phyloP scores from a whole-genome alignment of 2,329 filamentous ascomycete species.

The Aspergillus jensenii region DNA sequence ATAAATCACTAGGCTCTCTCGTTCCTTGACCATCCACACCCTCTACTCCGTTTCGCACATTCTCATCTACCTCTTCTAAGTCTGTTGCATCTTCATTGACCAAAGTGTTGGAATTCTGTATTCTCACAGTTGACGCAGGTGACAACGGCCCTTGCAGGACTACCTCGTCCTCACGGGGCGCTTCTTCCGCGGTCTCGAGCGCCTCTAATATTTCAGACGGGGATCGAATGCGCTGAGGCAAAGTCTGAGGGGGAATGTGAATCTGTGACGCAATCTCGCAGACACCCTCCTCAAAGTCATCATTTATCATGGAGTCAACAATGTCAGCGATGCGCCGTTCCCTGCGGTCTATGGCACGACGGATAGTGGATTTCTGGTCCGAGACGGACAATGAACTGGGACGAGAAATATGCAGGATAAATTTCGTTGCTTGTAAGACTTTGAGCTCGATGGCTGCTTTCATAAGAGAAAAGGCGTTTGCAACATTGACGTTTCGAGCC shows the following conservation, averaged over 20 bases:
- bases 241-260: background rate
- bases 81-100: background rate
- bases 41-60: background rate
- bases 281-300: background rate
- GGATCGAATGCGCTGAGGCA: background rate
- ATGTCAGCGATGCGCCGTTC: constrained; percentile 25
- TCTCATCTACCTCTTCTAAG: background rate
- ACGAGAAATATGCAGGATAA: constrained; percentile 15
- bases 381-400: background rate
- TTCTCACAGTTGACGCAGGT: background rate
- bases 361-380: constrained; percentile 12
- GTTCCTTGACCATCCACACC: background rate
- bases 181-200: background rate
- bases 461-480: constrained; percentile 19
- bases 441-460: constrained; percentile 25
- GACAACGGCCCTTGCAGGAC: background rate
- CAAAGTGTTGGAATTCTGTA: background rate
- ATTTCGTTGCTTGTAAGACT: constrained; percentile 23
- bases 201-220: constrained; percentile 2
- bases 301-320: constrained; percentile 16
- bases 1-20: background rate
- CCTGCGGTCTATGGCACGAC: constrained; percentile 17
- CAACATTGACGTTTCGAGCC: constrained; percentile 10
- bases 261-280: background rate
- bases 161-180: background rate